Evolutionary conservation across 2,329 filamentous ascomycete genomes (phyloP).

Genomic region (Lanzia echinophila): DNA sequence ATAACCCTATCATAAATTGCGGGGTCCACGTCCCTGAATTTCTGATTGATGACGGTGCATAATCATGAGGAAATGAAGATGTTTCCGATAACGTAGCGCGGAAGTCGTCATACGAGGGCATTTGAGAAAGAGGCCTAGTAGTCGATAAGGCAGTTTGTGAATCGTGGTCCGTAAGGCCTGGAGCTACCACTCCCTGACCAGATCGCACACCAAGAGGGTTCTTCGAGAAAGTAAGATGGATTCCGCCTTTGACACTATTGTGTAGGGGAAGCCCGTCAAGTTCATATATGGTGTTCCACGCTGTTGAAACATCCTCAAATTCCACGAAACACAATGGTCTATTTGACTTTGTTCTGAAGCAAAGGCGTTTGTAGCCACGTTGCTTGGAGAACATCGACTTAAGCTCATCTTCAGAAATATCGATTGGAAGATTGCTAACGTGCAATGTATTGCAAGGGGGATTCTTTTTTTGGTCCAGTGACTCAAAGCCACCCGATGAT

Average conservation of each 20-base stretch:
- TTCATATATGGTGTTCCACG: constrained; percentile 84
- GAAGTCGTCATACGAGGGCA: no score
- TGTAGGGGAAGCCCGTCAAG: constrained; percentile 81
- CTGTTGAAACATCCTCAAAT: constrained; percentile 88
- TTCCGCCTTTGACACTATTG: constrained; percentile 91
- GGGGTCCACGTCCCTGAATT: no score
- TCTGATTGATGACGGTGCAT: no score
- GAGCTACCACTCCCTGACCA: constrained; percentile 46
- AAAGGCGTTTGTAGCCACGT: constrained; percentile 89
- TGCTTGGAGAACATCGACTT: constrained; percentile 91
- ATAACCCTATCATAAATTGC: no score
- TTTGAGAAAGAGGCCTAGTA: no score
- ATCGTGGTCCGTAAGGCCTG: constrained; percentile 34
- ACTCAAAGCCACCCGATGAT: no score
- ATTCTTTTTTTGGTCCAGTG: constrained; percentile 55
- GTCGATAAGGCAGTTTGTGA: no score
- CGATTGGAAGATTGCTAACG: constrained; percentile 89
- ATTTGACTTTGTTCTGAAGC: constrained; percentile 90
- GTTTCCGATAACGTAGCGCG: no score
- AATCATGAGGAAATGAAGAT: no score
- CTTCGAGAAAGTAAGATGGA: constrained; percentile 93
- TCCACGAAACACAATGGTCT: constrained; percentile 99
- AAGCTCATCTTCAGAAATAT: constrained; percentile 91
- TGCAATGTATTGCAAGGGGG: constrained; percentile 97
- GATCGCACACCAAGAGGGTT: constrained; percentile 91